Base-by-base conservation (phyloP, 2,329 filamentous ascomycete species). In the Sordariomycetes sp. region DNA sequence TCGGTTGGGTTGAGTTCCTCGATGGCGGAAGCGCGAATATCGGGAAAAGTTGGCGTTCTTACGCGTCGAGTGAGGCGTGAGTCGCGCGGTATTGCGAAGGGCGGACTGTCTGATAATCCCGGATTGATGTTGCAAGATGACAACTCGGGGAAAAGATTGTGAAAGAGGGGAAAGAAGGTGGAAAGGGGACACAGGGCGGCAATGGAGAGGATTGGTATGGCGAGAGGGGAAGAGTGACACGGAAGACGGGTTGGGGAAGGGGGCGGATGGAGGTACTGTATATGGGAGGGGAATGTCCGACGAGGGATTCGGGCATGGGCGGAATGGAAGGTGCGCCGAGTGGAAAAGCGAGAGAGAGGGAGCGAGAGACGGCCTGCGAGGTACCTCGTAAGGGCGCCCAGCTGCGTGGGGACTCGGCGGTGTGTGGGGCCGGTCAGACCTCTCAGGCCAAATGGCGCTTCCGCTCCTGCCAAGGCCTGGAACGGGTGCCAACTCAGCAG, bases 321-420 rank as follows among this genome's bases (percentile, higher is more conserved):
- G 61, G 60, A 60, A 62, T 54, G 60, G 54, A 58, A 59, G 62
- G 55, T 46, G 60, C 54, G 59, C 40, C 57, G 57, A 61, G 62
- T 62, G 59, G 60, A 63, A 56, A 12, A 20, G 22, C 64, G 59
- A 66, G 64, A 64, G 61, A 63, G 64, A 62, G 60, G 63, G 61
- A n/a, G n/a, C n/a, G n/a, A n/a, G n/a, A n/a, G n/a, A n/a, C n/a
- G n/a, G n/a, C n/a, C n/a, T n/a, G n/a, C n/a, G n/a, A n/a, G n/a
- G n/a, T n/a, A n/a, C n/a, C n/a, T n/a, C n/a, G n/a, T n/a, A n/a
- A n/a, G n/a, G n/a, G n/a, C n/a, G 60, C 62, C 62, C 46, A n/a
- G 20, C 11, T 59, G 60, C 58, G 58, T 55, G 57, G 60, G 20
- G 43, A 12, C 3, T 59, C 28, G n/a, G 58, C 24, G 16, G 22